Percentiles rank a stretch among this genome's conserved stretches.
Conservation (phyloP, 2,329 filamentous ascomycete genomes). For the Fusarium oxysporum region DNA sequence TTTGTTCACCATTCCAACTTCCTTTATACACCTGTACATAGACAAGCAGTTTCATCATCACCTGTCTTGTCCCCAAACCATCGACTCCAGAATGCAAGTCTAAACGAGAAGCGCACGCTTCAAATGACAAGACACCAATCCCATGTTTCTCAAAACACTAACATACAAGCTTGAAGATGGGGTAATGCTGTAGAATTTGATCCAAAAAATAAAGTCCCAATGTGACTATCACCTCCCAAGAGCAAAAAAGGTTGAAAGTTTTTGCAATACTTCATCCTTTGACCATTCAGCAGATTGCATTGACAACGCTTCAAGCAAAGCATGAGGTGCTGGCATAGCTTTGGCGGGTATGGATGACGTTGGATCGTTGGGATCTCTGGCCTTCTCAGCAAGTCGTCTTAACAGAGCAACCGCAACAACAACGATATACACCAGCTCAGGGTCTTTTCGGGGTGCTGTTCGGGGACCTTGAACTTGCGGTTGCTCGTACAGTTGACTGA, state of each 20-base stretch:
- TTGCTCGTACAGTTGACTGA: constrained; percentile 73
- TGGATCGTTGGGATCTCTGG: constrained; percentile 65
- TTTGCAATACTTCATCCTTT: constrained; percentile 73
- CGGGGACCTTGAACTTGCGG: constrained; percentile 53
- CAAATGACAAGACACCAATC: constrained; percentile 43
- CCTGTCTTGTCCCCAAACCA: constrained; percentile 40
- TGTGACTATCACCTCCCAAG: constrained; percentile 59
- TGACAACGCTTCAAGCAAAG: constrained; percentile 73
- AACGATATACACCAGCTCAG: constrained; percentile 71
- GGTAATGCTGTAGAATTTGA: constrained; percentile 26
- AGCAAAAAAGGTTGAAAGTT: constrained; percentile 69
- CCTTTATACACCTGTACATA: constrained; percentile 40
- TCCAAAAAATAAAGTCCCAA: constrained; percentile 37
- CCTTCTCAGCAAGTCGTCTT: constrained; percentile 76
- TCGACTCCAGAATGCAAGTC: constrained; percentile 48
- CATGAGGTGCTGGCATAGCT: constrained; percentile 74
- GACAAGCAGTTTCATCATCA: constrained; percentile 40
- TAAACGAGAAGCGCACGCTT: constrained; percentile 45
- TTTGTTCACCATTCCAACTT: constrained; percentile 43
- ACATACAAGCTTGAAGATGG: constrained; percentile 45
- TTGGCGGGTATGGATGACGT: constrained; percentile 66
- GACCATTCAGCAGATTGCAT: constrained; percentile 72
- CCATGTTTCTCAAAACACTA: constrained; percentile 45
- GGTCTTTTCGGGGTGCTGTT: constrained; percentile 57
- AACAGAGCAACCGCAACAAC: constrained; percentile 75